Conservation (phyloP, 2,329 filamentous ascomycete species). For the Didymella sp. region DNA sequence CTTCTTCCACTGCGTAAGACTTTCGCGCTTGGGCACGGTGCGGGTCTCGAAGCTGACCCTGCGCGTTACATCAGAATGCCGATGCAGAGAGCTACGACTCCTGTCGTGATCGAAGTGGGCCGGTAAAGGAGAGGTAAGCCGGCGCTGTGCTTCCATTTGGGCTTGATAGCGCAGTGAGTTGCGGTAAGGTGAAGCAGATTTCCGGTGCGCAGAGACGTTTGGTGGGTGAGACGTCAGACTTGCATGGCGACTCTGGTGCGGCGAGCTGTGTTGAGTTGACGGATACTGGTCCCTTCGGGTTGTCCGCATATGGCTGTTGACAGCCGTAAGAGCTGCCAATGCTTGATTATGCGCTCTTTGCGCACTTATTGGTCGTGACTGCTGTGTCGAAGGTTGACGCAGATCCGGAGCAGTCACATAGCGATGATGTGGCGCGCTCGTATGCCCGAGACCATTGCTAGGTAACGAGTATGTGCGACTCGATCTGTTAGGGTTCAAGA, state of each 20-base stretch:
- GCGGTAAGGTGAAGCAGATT: slow-evolving; percentile 2
- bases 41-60: slow-evolving; percentile 12
- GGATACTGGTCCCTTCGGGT: background rate
- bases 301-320: slow-evolving; percentile 6
- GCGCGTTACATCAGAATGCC: slow-evolving; percentile 1
- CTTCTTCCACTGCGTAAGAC: slow-evolving; percentile 32
- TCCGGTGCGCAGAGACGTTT: background rate
- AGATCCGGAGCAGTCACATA: slow-evolving; percentile 13
- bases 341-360: slow-evolving; percentile 18
- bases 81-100: background rate
- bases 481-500: slow-evolving; percentile 1
- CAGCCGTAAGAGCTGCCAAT: slow-evolving; percentile 15
- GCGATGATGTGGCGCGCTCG: background rate
- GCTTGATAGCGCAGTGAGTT: slow-evolving; percentile 5
- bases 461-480: slow-evolving; percentile 12
- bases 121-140: slow-evolving; percentile 4
- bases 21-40: slow-evolving; percentile 28
- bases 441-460: background rate
- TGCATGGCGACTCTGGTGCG: slow-evolving; percentile 8
- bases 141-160: slow-evolving; percentile 3
- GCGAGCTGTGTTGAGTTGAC: background rate
- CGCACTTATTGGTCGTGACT: slow-evolving; percentile 5
- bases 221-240: slow-evolving; percentile 18
- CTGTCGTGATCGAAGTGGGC: background rate
- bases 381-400: slow-evolving; percentile 7